Evolutionary conservation across 2,329 filamentous ascomycete genomes (phyloP).

Genomic region (Fusarium sp.): DNA sequence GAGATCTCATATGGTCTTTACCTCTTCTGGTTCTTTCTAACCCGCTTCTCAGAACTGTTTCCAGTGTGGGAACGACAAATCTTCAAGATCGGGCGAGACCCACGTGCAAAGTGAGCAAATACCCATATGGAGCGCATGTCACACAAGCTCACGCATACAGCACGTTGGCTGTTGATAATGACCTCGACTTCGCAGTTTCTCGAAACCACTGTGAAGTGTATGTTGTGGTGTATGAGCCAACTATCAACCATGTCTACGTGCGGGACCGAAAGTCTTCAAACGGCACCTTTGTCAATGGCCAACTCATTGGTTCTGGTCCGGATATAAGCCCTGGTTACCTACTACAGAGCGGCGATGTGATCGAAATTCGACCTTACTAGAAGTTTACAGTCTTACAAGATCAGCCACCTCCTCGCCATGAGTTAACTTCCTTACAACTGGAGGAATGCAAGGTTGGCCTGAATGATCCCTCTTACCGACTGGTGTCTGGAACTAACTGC

Average conservation of each 20-base stretch:
- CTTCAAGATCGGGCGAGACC: conserved; percentile 49
- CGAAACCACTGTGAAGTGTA: conserved; percentile 66
- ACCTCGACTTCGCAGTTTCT: conserved; percentile 55
- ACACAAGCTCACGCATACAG: conserved; percentile 37
- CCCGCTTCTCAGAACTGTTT: conserved; percentile 36
- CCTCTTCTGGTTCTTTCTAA: conserved; percentile 15
- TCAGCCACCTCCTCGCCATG: conserved; percentile 31
- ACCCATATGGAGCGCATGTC: not conserved
- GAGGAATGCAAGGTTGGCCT: conserved; percentile 46
- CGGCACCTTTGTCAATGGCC: conserved; percentile 62
- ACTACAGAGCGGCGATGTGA: conserved; percentile 60
- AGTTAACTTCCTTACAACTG: conserved; percentile 44
- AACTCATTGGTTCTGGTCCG: conserved; percentile 52
- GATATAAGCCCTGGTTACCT: conserved; percentile 55
- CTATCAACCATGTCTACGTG: conserved; percentile 59
- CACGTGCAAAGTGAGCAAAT: conserved; percentile 45
- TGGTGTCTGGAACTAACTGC: not conserved
- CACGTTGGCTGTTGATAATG: conserved; percentile 51
- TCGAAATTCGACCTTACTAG: conserved; percentile 54
- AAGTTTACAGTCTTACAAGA: conserved; percentile 48
- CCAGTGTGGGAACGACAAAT: conserved; percentile 45
- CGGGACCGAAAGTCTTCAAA: conserved; percentile 64
- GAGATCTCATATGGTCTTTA: conserved; percentile 9
- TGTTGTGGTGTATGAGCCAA: conserved; percentile 59
- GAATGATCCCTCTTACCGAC: too few species aligned